Conservation (phyloP, 2,329 filamentous ascomycete genomes). For the Xylariaceae sp. region DNA sequence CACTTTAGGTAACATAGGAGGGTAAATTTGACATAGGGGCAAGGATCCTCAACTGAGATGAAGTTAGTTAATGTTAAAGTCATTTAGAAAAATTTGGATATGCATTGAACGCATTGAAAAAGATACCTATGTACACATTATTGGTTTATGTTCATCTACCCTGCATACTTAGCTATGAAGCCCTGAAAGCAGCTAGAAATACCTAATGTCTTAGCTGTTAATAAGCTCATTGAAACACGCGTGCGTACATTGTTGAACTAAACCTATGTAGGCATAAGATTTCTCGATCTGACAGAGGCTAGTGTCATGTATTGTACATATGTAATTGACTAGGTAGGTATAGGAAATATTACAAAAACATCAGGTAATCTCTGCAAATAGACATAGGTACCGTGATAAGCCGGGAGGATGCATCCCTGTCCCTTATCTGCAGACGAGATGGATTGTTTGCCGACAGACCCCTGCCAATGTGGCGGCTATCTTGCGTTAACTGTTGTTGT, state of each 20-base stretch:
- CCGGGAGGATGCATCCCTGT: background rate
- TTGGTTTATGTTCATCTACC: background rate
- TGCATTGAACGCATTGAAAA: background rate
- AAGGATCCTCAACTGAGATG: background rate
- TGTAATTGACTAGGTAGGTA: too few species aligned
- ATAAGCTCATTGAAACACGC: too few species aligned
- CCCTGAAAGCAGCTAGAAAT: too few species aligned
- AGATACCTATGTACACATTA: background rate
- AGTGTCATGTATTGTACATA: too few species aligned
- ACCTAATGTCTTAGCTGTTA: too few species aligned
- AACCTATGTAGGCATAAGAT: too few species aligned
- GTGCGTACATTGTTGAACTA: too few species aligned
- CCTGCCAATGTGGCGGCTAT: slow-evolving; percentile 32
- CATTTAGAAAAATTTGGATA: background rate
- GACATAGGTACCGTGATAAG: background rate
- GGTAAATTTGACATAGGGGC: background rate
- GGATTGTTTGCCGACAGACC: slow-evolving; percentile 3
- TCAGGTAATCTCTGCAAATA: background rate
- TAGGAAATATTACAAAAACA: too few species aligned
- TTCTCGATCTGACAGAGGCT: too few species aligned
- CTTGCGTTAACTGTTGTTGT: slow-evolving; percentile 28
- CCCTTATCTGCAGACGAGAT: slow-evolving; percentile 5
- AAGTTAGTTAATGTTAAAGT: background rate
- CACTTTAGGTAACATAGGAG: background rate
- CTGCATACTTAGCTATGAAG: too few species aligned